phyloP scores from a whole-genome alignment of 331 rosid species.

The Pyrus hybrid region DNA sequence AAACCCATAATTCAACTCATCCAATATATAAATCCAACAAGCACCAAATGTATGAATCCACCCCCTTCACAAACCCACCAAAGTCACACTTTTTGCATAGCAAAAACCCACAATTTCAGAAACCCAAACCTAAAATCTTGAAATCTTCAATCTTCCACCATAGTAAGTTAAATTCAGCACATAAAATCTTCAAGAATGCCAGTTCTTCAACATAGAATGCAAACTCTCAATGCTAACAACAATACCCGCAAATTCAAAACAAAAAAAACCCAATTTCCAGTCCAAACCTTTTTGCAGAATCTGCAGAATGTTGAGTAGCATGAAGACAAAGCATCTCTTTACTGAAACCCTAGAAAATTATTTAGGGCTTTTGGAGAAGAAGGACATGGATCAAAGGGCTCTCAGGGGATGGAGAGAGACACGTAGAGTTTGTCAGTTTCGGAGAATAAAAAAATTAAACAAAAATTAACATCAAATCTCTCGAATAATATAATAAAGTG shows the following conservation, averaged over 20 bases:
- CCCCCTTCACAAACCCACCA: constrained; percentile 8
- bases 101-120: constrained; percentile 16
- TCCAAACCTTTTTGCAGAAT: neutral
- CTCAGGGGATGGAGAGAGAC: too few relatives aligned
- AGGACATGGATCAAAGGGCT: too few relatives aligned
- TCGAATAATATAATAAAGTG: too few relatives aligned
- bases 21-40: constrained; percentile 17
- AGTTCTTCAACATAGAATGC: neutral
- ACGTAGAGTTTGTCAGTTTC: too few relatives aligned
- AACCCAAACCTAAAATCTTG: constrained; percentile 24
- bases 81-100: constrained; percentile 7
- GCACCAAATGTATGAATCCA: constrained; percentile 23
- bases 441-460: too few relatives aligned
- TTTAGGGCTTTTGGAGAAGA: too few relatives aligned
- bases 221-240: neutral
- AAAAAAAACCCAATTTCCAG: constrained; percentile 9
- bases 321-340: too few relatives aligned
- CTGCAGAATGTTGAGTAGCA: too few relatives aligned
- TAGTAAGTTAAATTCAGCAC: constrained; percentile 10
- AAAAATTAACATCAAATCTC: too few relatives aligned
- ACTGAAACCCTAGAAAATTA: too few relatives aligned
- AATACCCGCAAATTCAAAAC: neutral
- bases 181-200: constrained; percentile 17
- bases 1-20: constrained; percentile 27
- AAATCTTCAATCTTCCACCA: constrained; percentile 14